Base-by-base conservation (phyloP, 179 eudicot genomes). In the Carnegiea gigantea region DNA sequence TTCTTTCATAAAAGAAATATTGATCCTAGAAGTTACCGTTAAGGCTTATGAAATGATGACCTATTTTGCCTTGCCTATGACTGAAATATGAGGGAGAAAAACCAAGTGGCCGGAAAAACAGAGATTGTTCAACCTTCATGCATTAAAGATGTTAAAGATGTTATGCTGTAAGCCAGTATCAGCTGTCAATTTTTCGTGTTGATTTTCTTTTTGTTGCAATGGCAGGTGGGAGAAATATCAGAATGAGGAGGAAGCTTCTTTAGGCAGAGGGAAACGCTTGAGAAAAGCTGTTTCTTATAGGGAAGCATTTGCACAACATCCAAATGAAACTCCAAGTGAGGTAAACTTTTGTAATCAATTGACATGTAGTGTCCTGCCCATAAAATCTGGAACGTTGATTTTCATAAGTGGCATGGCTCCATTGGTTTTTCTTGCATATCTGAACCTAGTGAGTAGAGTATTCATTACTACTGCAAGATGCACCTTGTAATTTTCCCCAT, bases 211-310 rank as follows among this genome's bases (percentile, higher is more conserved):
- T 64, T 24, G 13, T 23, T 70, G 76, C 46, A 33, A 46, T 73
- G 83, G 81, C 78, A 95, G 99, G 90, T 95, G 99, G 99, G 98
- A 95, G 88, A 92, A 87, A 80, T 91, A 93, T 87, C 95, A 92
- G 83, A 90, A 68, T 81, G 98, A 95, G 85, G 98, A 93, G 87
- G 98, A 92, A 91, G 99, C 98, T 70, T 88, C 97, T 77, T 98
- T 97, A 82, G 99, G 99, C 82, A 89, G 99, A 77, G 99, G 99
- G 64, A 97, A 97, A 84, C 95, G 99, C 80, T 91, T 86, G 77
- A 89, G 99, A 77, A 97, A 97, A 93, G 91, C 97, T 44, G 90
- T 97, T 84, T 93, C 99, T 68, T 97, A 97, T 81, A 91, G 93
- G 85, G 99, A 97, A 86, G 98, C 91, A 77, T 97, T 87, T 88